Evolutionary conservation across 768 basidiomycete genomes (phyloP).

Genomic region (Leccinum subgranulosum): DNA sequence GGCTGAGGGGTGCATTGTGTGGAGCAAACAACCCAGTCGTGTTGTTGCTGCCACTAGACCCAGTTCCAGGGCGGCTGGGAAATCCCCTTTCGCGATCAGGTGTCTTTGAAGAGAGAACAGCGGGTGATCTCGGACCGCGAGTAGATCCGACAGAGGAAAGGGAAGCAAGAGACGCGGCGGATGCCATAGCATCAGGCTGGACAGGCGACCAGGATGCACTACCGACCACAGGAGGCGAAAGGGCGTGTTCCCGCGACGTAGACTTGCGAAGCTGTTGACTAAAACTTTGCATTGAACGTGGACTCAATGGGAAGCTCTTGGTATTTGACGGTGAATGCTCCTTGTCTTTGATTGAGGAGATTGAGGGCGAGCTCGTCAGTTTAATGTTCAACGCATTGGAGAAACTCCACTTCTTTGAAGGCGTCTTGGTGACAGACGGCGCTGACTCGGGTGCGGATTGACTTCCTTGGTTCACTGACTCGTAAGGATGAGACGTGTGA

Average conservation of each 20-base stretch:
- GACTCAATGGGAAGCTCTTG: conserved; percentile 61
- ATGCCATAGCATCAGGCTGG: conserved; percentile 74
- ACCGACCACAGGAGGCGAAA: conserved; percentile 40
- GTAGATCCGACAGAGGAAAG: conserved; percentile 71
- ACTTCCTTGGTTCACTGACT: conserved; percentile 37
- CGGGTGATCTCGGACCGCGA: conserved; percentile 45
- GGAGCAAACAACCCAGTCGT: conserved; percentile 53
- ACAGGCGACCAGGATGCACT: conserved; percentile 63
- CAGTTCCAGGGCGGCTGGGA: conserved; percentile 68
- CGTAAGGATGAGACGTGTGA: conserved; percentile 37
- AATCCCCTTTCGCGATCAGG: conserved; percentile 53
- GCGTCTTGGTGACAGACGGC: conserved; percentile 61
- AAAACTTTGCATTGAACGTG: conserved; percentile 59
- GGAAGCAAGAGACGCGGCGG: conserved; percentile 73
- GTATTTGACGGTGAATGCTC: conserved; percentile 31
- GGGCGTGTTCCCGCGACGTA: conserved; percentile 59
- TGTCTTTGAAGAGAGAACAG: conserved; percentile 48
- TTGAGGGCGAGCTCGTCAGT: conserved; percentile 63
- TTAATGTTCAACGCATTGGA: conserved; percentile 81
- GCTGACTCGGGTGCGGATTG: conserved; percentile 40
- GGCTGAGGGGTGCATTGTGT: too few species aligned
- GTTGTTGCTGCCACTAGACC: conserved; percentile 73
- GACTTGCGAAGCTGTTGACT: conserved; percentile 68
- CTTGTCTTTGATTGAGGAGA: conserved; percentile 48
- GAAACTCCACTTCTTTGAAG: conserved; percentile 97